Base-by-base conservation (phyloP, 495 filamentous ascomycete genomes). In the Penicillium canariense region DNA sequence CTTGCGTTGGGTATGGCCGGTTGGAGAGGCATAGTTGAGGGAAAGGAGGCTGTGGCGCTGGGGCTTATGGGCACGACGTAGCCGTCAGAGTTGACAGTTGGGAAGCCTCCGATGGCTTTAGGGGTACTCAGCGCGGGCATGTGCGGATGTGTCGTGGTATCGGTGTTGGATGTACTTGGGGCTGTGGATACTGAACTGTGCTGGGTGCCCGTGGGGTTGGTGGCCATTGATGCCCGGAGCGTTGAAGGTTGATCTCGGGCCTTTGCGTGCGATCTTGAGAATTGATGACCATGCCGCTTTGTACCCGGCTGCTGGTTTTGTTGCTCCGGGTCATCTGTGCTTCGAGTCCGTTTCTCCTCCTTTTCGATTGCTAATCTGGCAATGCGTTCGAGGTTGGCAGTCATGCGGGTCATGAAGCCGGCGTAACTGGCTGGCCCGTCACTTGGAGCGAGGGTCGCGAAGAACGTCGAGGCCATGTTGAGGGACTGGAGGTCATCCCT, bases 341-440 rank as follows among this genome's bases (percentile, higher is more conserved):
- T 40, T 38, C 59, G 57, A 12, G 55, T 14, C 14, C 60, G 31
- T 59, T 86, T 90, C 54, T 96, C 90, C 0, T 89, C 80, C 68
- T 87, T 91, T 26, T 97, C 92, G 48, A 97, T 79, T 32, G 94
- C 90, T 5, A 87, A 77, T 60, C 86, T 87, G 49, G 92, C 91
- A 56, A 97, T 93, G 38, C 92, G 84, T 61, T 97, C 90, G 58
- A 98, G 95, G 57, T 93, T 91, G 14, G 88, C 81, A 73, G 89
- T 92, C 45, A 97, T 87, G 50, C 80, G 82, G 18, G 96, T 78
- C 91, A 98, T 97, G 57, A 94, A 87, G 52, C 86, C 85, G 26
- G 95, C 88, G 44, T 87, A 88, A 38, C 84, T 87, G 38, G 85
- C 87, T 55, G 89, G 83, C 35, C 83, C 80, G 40, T 86, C 84